Evolutionary conservation across 2,329 filamentous ascomycete genomes (phyloP).

Genomic region (Microdochium nivale): DNA sequence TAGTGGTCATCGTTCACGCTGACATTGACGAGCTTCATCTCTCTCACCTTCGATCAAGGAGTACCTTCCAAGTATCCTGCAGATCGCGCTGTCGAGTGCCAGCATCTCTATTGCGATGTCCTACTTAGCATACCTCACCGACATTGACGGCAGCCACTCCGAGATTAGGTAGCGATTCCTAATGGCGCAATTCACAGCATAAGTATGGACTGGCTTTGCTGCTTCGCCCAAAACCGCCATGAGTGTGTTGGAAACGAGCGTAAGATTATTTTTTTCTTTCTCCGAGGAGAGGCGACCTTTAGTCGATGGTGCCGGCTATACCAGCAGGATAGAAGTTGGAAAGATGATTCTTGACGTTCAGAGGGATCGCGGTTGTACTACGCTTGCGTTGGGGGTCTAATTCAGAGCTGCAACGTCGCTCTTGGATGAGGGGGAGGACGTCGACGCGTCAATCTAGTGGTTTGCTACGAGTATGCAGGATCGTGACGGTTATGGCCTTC

Average conservation of each 20-base stretch:
- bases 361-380: conserved; percentile 6
- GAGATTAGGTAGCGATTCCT: conserved; percentile 6
- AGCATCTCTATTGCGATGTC: conserved; percentile 10
- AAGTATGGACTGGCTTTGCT: conserved; percentile 8
- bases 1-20: conserved; percentile 6
- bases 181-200: conserved; percentile 10
- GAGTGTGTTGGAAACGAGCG: conserved; percentile 1
- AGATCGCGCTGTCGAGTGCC: conserved; percentile 3
- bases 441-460: no score
- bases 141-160: conserved; percentile 3
- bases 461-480: no score
- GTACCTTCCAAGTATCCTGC: conserved; percentile 7
- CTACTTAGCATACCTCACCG: conserved; percentile 11
- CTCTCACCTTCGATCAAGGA: conserved; percentile 17
- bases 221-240: conserved; percentile 2
- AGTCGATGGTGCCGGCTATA: conserved; percentile 6
- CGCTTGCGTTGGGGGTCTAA: conserved; percentile 6
- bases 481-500: no score
- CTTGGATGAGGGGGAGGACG: conserved; percentile 3
- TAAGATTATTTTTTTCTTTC: no score
- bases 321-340: background rate
- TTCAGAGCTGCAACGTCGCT: conserved; percentile 2
- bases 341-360: conserved; percentile 2
- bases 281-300: conserved; percentile 6
- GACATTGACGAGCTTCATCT: conserved; percentile 10